phyloP scores from a whole-genome alignment of 805 yeast genomes.

The Kodamaea leandrae region DNA sequence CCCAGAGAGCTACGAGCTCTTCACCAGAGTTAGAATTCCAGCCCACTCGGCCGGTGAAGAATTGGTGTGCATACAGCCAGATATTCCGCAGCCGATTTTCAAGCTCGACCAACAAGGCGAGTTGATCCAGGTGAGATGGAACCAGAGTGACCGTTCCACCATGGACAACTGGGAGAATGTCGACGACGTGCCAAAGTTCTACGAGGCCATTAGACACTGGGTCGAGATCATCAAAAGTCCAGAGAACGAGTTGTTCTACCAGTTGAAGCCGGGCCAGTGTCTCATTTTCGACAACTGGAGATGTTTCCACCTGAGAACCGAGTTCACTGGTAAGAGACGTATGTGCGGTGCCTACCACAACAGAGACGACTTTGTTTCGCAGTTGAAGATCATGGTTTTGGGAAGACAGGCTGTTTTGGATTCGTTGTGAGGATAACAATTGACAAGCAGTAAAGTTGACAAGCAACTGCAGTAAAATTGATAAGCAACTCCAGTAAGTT shows the following conservation, averaged over 20 bases:
- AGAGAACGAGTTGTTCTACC: slow-evolving; percentile 52
- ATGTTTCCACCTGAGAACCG: slow-evolving; percentile 65
- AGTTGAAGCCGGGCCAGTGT: slow-evolving; percentile 62
- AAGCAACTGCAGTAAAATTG: not conserved
- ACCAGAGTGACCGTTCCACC: slow-evolving; percentile 65
- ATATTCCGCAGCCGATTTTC: slow-evolving; percentile 54
- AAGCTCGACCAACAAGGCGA: slow-evolving; percentile 51
- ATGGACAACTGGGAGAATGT: slow-evolving; percentile 51
- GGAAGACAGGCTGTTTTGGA: slow-evolving; percentile 48
- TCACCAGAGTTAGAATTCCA: slow-evolving; percentile 52
- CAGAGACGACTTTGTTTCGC: slow-evolving; percentile 59
- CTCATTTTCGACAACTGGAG: slow-evolving; percentile 74
- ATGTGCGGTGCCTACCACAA: slow-evolving; percentile 73
- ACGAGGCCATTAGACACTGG: slow-evolving; percentile 60
- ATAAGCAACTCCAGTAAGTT: too few relatives aligned
- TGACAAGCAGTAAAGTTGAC: not conserved
- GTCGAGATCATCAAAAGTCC: slow-evolving; percentile 46
- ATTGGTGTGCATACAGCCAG: slow-evolving; percentile 57
- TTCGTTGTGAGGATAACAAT: slow-evolving; percentile 8
- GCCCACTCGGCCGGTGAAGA: slow-evolving; percentile 77
- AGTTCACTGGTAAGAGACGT: slow-evolving; percentile 63
- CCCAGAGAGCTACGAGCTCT: slow-evolving; percentile 52
- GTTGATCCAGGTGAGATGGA: slow-evolving; percentile 66
- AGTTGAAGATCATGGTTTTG: slow-evolving; percentile 43
- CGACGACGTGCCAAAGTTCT: slow-evolving; percentile 50